Base-by-base conservation (phyloP, 257 asterid species). In the Leonotis leonurus region DNA sequence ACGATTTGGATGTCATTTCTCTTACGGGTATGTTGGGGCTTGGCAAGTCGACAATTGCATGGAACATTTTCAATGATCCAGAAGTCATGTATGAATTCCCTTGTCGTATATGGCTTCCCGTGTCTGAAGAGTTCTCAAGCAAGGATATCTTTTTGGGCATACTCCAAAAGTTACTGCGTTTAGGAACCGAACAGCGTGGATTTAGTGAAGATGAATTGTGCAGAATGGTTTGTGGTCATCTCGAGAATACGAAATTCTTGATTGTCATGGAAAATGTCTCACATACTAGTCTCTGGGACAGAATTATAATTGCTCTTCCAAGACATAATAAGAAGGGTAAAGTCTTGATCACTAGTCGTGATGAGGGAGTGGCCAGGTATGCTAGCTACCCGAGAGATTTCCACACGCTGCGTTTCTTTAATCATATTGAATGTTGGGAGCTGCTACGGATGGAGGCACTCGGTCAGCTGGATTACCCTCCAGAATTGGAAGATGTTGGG, bases 11-110 rank as follows among this genome's bases (percentile, higher is more conserved):
- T 20, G 25, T 62, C 16, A 18, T 62, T 6, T 30, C 58, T 40
- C 26, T 62, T n/a, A 49, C 33, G 1, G 68, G 68, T 14, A 62
- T 62, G 68, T 24, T 54, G 7, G 68, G 68, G 5, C 58, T 62
- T 1, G 68, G 68, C 49, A 62, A 62, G 37, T 46, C 59, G 0
- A 62, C 68, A 0, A 12, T 62, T 20, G 68, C 68, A 0, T 26
- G 68, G 48, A 62, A 48, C 26, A 48, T 62, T 18, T 62, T 12
- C 41, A 53, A 48, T 1, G 48, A 62, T 48, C 6, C 59, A 12
- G 12, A 12, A 0, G 48, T 62, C 13, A 36, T 32, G 27, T 62
- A 12, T 36, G 16, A 46, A n/a, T 62, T 62, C 21, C 68, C 68
- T 3, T 20, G 30, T 8, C 58, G 58, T 2, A 62, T 46, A 20